These are phyloP conservation scores for Diaporthe sp. DNA, from an alignment of 2,329 filamentous ascomycete species.

Conservation along the genomic window DNA sequence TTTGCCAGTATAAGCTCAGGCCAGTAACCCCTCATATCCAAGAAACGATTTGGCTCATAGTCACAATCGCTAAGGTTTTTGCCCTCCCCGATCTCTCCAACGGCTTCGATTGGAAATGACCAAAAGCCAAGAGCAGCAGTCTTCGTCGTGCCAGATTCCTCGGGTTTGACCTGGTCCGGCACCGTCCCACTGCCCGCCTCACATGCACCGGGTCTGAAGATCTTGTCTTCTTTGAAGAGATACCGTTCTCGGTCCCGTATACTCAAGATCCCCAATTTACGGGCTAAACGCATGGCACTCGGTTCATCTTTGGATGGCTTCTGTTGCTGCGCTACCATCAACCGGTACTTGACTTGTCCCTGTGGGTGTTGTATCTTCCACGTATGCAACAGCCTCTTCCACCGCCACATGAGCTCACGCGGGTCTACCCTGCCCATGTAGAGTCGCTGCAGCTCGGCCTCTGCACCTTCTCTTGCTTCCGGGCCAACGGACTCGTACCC, in stretches of 20 bases:
- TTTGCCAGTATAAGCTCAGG: slow-evolving; percentile 26
- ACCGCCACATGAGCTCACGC: slow-evolving; percentile 36
- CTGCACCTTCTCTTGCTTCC: not conserved
- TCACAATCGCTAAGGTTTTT: slow-evolving; percentile 19
- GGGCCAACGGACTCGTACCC: slow-evolving; percentile 13
- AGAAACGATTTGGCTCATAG: not conserved
- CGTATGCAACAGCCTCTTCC: slow-evolving; percentile 26
- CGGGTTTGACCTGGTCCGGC: not conserved
- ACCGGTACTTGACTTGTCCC: slow-evolving; percentile 30
- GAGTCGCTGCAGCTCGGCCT: not conserved
- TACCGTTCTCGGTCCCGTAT: not conserved
- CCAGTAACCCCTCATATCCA: slow-evolving; percentile 30
- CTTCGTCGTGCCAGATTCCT: not conserved
- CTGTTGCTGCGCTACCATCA: slow-evolving; percentile 1
- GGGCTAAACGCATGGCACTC: not conserved
- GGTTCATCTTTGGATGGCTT: not conserved
- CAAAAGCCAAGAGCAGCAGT: slow-evolving; percentile 26
- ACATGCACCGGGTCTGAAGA: not conserved
- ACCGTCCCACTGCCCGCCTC: not conserved
- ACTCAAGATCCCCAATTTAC: not conserved
- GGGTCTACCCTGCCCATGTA: slow-evolving; percentile 34
- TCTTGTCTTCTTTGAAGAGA: no score
- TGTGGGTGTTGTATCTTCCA: slow-evolving; percentile 24
- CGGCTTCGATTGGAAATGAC: slow-evolving; percentile 33
- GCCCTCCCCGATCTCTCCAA: slow-evolving; percentile 28